phyloP scores from a whole-genome alignment of 1,284 basidiomycete species.

The Inonotus obliquus region DNA sequence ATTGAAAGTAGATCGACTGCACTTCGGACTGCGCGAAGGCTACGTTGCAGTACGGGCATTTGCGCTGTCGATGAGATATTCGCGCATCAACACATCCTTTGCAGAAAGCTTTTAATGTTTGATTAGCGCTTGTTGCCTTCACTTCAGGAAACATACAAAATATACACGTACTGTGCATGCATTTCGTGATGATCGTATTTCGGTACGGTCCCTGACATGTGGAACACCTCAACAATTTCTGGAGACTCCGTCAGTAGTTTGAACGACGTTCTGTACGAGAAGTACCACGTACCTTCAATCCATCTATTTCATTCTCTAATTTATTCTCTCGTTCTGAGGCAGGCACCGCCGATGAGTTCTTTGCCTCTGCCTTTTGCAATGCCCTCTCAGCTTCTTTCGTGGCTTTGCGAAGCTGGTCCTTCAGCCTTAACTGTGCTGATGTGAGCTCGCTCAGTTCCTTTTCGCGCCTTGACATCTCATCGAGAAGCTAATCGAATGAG shows the following conservation, averaged over 20 bases:
- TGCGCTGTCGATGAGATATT: constrained; percentile 87
- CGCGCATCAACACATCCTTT: constrained; percentile 84
- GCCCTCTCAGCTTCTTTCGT: constrained; percentile 53
- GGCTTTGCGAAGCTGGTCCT: constrained; percentile 43
- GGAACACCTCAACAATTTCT: constrained; percentile 89
- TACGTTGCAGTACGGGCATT: constrained; percentile 90
- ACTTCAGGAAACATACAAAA: background rate
- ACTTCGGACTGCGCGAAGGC: constrained; percentile 87
- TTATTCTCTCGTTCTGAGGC: constrained; percentile 36
- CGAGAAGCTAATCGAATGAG: constrained; percentile 4
- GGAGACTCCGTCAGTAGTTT: constrained; percentile 8
- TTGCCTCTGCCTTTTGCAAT: constrained; percentile 40
- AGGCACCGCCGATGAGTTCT: constrained; percentile 26
- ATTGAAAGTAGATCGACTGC: constrained; percentile 83
- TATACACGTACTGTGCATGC: constrained; percentile 85
- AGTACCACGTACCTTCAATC: constrained; percentile 58
- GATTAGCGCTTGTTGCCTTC: constrained; percentile 12
- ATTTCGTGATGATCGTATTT: constrained; percentile 86
- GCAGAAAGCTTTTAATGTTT: constrained; percentile 72
- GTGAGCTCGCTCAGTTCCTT: constrained; percentile 25
- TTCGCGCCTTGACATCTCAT: constrained; percentile 9
- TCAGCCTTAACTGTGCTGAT: constrained; percentile 37
- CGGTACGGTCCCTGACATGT: constrained; percentile 86
- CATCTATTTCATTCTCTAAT: constrained; percentile 46
- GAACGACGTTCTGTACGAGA: background rate